These are phyloP conservation scores for Hypoxylon subgilvum DNA, from an alignment of 495 filamentous ascomycete species.

Conservation along the genomic window DNA sequence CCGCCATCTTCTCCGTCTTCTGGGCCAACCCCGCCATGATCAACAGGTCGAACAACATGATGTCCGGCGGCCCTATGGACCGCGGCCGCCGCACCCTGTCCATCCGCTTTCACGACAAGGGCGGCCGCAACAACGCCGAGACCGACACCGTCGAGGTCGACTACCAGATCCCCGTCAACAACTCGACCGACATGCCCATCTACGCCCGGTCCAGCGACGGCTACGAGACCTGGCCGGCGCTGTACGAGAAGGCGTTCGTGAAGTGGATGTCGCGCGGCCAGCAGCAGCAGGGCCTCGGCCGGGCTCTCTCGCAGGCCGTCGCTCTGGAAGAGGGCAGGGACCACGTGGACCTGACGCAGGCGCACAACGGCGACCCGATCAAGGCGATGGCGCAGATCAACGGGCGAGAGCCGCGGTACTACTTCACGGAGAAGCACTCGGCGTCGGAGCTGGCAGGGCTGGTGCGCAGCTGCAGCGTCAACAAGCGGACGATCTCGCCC, in stretches of 20 bases:
- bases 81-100: conserved; percentile 20
- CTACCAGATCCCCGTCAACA: conserved; percentile 48
- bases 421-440: conserved; percentile 34
- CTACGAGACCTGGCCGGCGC: conserved; percentile 45
- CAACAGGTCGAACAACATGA: conserved; percentile 30
- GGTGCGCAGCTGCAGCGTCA: conserved; percentile 42
- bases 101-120: conserved; percentile 47
- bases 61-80: background rate
- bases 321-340: conserved; percentile 4
- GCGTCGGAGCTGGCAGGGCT: conserved; percentile 39
- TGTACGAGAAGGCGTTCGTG: conserved; percentile 53
- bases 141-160: conserved; percentile 45
- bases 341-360: conserved; percentile 44
- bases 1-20: conserved; percentile 46
- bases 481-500: conserved; percentile 43
- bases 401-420: conserved; percentile 42
- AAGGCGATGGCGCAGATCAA: conserved; percentile 49
- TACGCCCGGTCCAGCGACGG: conserved; percentile 46
- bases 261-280: conserved; percentile 41
- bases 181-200: conserved; percentile 42
- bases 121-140: conserved; percentile 46
- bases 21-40: conserved; percentile 45
- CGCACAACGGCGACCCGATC: conserved; percentile 45
- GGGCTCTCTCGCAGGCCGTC: too few relatives aligned
- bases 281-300: too few relatives aligned